Evolutionary conservation across 2,329 filamentous ascomycete genomes (phyloP).

Genomic region (Alternaria conjuncta): DNA sequence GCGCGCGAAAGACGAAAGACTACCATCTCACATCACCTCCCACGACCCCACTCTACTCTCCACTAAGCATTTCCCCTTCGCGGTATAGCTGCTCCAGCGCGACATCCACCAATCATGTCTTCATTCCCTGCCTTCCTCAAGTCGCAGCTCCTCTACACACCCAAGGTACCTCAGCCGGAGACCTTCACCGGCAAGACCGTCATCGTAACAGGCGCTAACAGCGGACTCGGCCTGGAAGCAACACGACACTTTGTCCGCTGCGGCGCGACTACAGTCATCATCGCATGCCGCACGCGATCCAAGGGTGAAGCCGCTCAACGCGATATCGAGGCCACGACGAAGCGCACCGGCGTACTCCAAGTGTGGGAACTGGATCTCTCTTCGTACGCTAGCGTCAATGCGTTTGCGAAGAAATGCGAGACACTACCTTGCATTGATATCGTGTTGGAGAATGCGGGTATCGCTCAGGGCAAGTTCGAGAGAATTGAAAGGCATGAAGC

Average conservation of each 20-base stretch:
- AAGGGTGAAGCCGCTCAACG: slow-evolving; percentile 50
- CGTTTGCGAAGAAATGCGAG: slow-evolving; percentile 36
- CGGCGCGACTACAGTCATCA: slow-evolving; percentile 47
- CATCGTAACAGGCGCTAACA: slow-evolving; percentile 57
- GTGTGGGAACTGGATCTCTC: slow-evolving; percentile 55
- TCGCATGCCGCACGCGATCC: slow-evolving; percentile 49
- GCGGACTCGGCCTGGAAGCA: slow-evolving; percentile 40
- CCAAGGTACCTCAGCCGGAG: background rate
- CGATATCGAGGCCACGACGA: slow-evolving; percentile 46
- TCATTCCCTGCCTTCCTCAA: slow-evolving; percentile 6
- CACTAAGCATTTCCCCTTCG: background rate
- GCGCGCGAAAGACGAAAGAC: background rate
- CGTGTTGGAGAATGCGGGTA: slow-evolving; percentile 45
- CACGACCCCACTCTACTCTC: background rate
- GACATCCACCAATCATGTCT: background rate
- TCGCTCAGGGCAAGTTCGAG: slow-evolving; percentile 29
- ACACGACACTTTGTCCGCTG: slow-evolving; percentile 49
- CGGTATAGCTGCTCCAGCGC: background rate
- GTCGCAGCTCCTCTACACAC: slow-evolving; percentile 3
- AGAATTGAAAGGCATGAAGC: slow-evolving; percentile 29
- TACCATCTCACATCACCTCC: background rate
- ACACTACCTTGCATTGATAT: slow-evolving; percentile 31
- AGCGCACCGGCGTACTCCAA: slow-evolving; percentile 42
- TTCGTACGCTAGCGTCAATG: slow-evolving; percentile 46
- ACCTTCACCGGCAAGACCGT: slow-evolving; percentile 40